phyloP scores from a whole-genome alignment of 2,329 filamentous ascomycete species.

The Xylaria sp. region DNA sequence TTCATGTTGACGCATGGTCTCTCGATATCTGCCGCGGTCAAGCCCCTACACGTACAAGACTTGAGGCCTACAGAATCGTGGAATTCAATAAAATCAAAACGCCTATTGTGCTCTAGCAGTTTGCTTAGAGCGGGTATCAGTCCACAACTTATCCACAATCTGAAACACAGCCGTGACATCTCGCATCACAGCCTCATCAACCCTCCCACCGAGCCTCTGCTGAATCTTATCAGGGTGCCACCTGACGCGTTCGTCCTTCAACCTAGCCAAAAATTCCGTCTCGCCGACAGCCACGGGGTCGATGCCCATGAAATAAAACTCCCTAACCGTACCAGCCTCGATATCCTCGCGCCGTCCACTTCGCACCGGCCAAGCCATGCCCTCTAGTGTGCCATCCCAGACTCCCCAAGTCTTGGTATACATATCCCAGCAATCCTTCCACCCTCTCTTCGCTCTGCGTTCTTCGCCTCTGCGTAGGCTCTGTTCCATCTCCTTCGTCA shows the following conservation, averaged over 20 bases:
- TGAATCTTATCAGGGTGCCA: conserved; percentile 99
- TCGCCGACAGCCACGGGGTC: conserved; percentile 57
- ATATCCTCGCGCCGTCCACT: conserved; percentile 60
- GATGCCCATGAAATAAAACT: conserved; percentile 70
- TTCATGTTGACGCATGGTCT: no score
- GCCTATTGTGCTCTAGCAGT: conserved; percentile 32
- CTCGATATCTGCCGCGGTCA: no score
- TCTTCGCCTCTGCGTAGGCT: conserved; percentile 74
- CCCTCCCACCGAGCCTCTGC: conserved; percentile 79
- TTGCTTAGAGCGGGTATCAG: conserved; percentile 59
- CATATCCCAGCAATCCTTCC: conserved; percentile 69
- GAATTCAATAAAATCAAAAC: conserved; percentile 15
- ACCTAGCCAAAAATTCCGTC: conserved; percentile 57
- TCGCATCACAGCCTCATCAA: conserved; percentile 77
- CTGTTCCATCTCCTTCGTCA: conserved; percentile 74
- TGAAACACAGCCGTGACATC: conserved; percentile 92
- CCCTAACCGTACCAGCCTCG: conserved; percentile 40
- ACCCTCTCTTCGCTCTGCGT: conserved; percentile 64
- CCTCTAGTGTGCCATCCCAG: conserved; percentile 57
- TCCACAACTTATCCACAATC: conserved; percentile 84
- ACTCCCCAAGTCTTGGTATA: conserved; percentile 72
- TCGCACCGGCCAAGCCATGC: conserved; percentile 77
- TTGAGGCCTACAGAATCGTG: background rate
- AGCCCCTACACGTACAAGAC: background rate
- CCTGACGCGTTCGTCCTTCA: conserved; percentile 87